These are phyloP conservation scores for Botrytis aclada DNA, from an alignment of 2,329 filamentous ascomycete genomes.

Conservation along the genomic window DNA sequence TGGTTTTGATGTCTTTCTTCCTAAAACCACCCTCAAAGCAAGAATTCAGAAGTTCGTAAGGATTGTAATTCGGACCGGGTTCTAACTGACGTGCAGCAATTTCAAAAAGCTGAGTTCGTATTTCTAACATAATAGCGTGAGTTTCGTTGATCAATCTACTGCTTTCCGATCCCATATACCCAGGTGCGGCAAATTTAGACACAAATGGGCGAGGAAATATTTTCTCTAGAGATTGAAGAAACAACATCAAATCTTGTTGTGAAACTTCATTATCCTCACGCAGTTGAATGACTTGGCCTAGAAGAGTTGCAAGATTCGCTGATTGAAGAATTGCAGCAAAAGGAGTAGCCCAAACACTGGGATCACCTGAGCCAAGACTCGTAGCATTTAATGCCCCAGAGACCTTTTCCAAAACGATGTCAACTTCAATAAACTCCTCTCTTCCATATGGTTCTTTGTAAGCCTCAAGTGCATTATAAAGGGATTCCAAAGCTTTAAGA, in stretches of 20 bases:
- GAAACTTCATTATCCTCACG: neutral
- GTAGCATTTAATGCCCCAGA: constrained; percentile 29
- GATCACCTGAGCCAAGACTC: constrained; percentile 33
- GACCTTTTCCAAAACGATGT: constrained; percentile 36
- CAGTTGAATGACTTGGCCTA: neutral
- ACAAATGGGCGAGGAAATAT: constrained; percentile 40
- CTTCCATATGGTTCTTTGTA: constrained; percentile 23
- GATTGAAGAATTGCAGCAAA: constrained; percentile 40
- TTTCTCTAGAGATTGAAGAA: constrained; percentile 37
- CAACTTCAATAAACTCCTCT: constrained; percentile 40
- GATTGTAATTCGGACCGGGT: constrained; percentile 38
- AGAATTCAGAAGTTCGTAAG: constrained; percentile 35
- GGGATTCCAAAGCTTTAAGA: constrained; percentile 34
- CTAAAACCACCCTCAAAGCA: neutral
- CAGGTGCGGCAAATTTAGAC: constrained; percentile 28
- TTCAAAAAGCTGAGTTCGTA: constrained; percentile 55
- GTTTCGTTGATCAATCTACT: constrained; percentile 44
- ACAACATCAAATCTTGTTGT: constrained; percentile 8
- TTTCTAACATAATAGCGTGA: constrained; percentile 49
- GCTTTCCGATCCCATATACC: constrained; percentile 33
- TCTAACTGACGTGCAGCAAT: constrained; percentile 40
- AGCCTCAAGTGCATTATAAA: constrained; percentile 21
- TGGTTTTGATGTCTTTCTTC: neutral
- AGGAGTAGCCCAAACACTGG: neutral
- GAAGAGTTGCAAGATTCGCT: constrained; percentile 43